phyloP scores from a whole-genome alignment of 495 filamentous ascomycete genomes.

The Aspergillus indologenus region DNA sequence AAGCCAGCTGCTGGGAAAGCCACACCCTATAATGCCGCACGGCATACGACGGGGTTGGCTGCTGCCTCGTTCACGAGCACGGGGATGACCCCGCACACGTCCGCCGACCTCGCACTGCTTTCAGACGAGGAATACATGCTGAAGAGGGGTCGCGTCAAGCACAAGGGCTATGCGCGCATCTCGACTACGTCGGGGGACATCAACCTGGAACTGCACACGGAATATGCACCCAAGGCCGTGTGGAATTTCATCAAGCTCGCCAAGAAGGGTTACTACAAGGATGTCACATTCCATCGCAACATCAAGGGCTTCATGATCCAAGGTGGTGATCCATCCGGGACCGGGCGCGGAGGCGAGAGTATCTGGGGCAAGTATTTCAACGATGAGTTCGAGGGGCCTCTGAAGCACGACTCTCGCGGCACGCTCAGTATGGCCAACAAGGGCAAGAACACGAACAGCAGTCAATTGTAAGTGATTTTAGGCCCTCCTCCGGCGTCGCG shows the following conservation, averaged over 20 bases:
- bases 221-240: conserved; percentile 85
- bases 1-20: conserved; percentile 35
- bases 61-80: conserved; percentile 95
- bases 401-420: conserved; percentile 74
- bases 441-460: conserved; percentile 93
- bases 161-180: conserved; percentile 87
- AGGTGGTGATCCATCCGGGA: conserved; percentile 68
- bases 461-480: conserved; percentile 65
- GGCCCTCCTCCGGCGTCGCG: background rate
- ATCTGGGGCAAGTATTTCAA: conserved; percentile 89
- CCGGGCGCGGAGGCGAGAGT: conserved; percentile 79
- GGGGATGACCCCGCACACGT: conserved; percentile 86
- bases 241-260: conserved; percentile 94
- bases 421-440: conserved; percentile 96
- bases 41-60: conserved; percentile 86
- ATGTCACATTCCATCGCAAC: conserved; percentile 82
- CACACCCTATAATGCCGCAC: conserved; percentile 77
- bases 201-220: conserved; percentile 86
- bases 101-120: conserved; percentile 75
- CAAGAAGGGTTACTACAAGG: conserved; percentile 85
- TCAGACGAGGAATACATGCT: conserved; percentile 96
- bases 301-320: conserved; percentile 98
- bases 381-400: conserved; percentile 88
- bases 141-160: conserved; percentile 79
- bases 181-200: conserved; percentile 77